These are phyloP conservation scores for Cnidoscolus chayamansa DNA, from an alignment of 441 rosid species.

Conservation along the genomic window DNA sequence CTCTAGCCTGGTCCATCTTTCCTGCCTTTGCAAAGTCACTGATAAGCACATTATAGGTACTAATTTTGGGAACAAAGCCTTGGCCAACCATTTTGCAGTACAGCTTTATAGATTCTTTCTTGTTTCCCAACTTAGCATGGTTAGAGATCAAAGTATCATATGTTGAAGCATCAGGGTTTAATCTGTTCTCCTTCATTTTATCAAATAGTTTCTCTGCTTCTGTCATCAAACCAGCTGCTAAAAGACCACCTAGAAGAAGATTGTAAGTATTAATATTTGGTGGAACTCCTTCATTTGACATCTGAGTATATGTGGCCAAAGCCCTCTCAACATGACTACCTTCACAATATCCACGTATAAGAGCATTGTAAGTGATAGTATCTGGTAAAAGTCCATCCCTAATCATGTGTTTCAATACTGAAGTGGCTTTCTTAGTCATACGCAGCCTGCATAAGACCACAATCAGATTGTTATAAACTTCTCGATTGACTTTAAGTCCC, in stretches of 20 bases:
- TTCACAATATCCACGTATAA: slow-evolving; percentile 63
- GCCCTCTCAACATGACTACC: slow-evolving; percentile 57
- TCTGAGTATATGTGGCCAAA: slow-evolving; percentile 41
- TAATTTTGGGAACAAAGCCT: slow-evolving; percentile 72
- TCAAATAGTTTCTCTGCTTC: slow-evolving; percentile 50
- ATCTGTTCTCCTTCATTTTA: slow-evolving; percentile 61
- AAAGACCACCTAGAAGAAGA: slow-evolving; percentile 60
- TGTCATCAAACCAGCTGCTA: slow-evolving; percentile 42
- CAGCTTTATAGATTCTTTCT: slow-evolving; percentile 54
- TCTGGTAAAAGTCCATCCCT: slow-evolving; percentile 50
- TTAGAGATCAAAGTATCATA: slow-evolving; percentile 69
- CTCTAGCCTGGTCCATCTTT: slow-evolving; percentile 78
- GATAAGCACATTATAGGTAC: slow-evolving; percentile 81
- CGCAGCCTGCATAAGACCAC: slow-evolving; percentile 65
- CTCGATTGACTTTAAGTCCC: slow-evolving; percentile 57
- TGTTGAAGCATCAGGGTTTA: slow-evolving; percentile 56
- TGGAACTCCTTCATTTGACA: slow-evolving; percentile 53
- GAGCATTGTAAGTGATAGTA: slow-evolving; percentile 65
- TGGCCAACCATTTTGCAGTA: slow-evolving; percentile 76
- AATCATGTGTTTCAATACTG: slow-evolving; percentile 54
- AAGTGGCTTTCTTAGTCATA: slow-evolving; percentile 70
- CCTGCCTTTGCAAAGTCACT: slow-evolving; percentile 56
- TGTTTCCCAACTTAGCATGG: slow-evolving; percentile 66
- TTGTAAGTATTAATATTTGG: slow-evolving; percentile 68
- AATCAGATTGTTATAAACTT: slow-evolving; percentile 65